A percentile compares a stretch with the other conserved stretches of the same genome.
Evolutionary conservation across 2,329 filamentous ascomycete species (phyloP).

Genomic region (Aspergillus sp.): DNA sequence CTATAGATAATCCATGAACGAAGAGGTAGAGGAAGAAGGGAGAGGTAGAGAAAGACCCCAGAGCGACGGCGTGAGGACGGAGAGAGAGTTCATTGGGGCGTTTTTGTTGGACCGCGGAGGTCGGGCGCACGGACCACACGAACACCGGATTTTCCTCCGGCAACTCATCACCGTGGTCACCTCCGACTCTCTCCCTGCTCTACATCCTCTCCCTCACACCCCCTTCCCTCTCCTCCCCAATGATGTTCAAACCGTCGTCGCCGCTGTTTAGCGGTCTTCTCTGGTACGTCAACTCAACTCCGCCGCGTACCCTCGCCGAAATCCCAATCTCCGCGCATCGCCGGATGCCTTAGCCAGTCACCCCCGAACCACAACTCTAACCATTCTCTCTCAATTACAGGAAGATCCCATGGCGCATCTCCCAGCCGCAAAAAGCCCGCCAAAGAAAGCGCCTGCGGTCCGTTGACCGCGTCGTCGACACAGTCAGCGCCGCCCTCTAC

Average conservation of each 20-base stretch:
- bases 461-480: constrained; percentile 84
- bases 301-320: too few species aligned
- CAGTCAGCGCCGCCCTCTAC: constrained; percentile 73
- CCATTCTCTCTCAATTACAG: constrained; percentile 38
- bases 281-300: constrained; percentile 61
- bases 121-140: constrained; percentile 22
- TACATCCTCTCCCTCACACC: constrained; percentile 6
- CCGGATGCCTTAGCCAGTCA: not conserved
- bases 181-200: not conserved
- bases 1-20: constrained; percentile 14
- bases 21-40: constrained; percentile 11
- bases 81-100: constrained; percentile 16
- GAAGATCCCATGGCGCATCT: constrained; percentile 98
- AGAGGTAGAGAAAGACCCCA: constrained; percentile 4
- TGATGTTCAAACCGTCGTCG: constrained; percentile 81
- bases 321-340: too few species aligned
- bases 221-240: constrained; percentile 24
- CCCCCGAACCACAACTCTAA: not conserved
- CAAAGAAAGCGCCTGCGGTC: constrained; percentile 79
- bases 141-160: constrained; percentile 20
- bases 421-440: constrained; percentile 82
- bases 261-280: constrained; percentile 76
- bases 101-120: constrained; percentile 20
- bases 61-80: constrained; percentile 15
- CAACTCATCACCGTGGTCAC: not conserved